A percentile compares a stretch with the other conserved stretches of the same genome.
These are phyloP conservation scores for Yamadazyma trypodendri DNA, from an alignment of 1,139 yeast species.

Conservation along the genomic window DNA sequence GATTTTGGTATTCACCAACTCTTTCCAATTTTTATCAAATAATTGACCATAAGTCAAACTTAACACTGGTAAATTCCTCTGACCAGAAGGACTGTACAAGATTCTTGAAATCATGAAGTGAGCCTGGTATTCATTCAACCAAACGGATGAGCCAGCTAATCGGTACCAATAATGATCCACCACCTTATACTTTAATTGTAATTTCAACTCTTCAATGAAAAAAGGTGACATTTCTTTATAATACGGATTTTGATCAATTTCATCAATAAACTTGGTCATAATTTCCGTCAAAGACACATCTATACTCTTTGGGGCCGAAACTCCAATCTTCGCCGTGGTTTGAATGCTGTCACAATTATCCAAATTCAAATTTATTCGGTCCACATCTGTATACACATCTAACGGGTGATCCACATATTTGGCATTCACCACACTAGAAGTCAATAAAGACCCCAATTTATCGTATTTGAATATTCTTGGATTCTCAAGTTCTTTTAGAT, in stretches of 20 bases:
- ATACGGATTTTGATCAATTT: constrained; percentile 20
- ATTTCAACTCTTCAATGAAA: constrained; percentile 23
- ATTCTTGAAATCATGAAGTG: constrained; percentile 37
- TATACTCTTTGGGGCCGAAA: constrained; percentile 21
- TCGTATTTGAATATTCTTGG: constrained; percentile 15
- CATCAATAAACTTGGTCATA: constrained; percentile 17
- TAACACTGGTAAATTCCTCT: constrained; percentile 31
- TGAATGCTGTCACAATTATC: constrained; percentile 17
- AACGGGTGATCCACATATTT: constrained; percentile 18
- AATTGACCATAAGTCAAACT: constrained; percentile 38
- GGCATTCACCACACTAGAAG: constrained; percentile 8
- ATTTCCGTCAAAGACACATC: constrained; percentile 22
- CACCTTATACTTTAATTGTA: constrained; percentile 26
- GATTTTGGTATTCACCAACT: constrained; percentile 28
- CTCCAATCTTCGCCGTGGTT: constrained; percentile 14
- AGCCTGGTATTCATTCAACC: constrained; percentile 40
- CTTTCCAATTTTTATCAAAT: constrained; percentile 40
- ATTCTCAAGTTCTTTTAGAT: constrained; percentile 11
- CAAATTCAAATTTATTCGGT: constrained; percentile 18
- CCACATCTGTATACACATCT: constrained; percentile 18
- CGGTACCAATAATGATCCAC: constrained; percentile 35
- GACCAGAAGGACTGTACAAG: constrained; percentile 28
- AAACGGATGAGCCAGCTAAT: constrained; percentile 40
- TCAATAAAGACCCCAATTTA: constrained; percentile 6
- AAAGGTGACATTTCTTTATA: constrained; percentile 26